phyloP scores from a whole-genome alignment of 345 rosid genomes.

The Diplotaxis tenuifolia region DNA sequence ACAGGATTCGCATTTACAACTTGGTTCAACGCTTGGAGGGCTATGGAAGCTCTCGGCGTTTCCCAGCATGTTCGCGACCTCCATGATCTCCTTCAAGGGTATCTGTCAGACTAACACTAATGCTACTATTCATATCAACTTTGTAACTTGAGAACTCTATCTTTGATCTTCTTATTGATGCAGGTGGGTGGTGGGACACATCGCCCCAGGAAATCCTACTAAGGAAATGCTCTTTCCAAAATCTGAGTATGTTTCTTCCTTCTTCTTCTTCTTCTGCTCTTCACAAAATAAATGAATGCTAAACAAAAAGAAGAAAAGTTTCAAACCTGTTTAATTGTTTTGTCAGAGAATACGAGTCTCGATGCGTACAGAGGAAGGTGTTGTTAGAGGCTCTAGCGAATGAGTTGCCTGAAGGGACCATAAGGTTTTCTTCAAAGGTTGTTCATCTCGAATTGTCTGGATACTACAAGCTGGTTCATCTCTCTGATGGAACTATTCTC shows the following conservation, averaged over 20 bases:
- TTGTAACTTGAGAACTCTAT: neutral
- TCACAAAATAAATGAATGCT: neutral
- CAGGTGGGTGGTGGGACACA: conserved; percentile 41
- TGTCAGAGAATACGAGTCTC: conserved; percentile 45
- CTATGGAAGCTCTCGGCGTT: conserved; percentile 61
- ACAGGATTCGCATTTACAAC: conserved; percentile 52
- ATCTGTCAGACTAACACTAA: neutral
- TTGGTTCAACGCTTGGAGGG: conserved; percentile 75
- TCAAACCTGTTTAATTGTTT: conserved; percentile 24
- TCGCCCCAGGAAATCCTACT: conserved; percentile 21
- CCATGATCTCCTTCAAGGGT: conserved; percentile 46
- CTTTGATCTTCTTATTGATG: conserved; percentile 12
- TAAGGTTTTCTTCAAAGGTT: conserved; percentile 64
- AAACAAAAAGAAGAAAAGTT: neutral
- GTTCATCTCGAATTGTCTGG: conserved; percentile 63
- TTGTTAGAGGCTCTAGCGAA: conserved; percentile 53
- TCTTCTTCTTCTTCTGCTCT: neutral
- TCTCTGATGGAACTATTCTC: conserved; percentile 55
- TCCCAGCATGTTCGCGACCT: conserved; percentile 46
- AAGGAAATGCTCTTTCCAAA: conserved; percentile 31
- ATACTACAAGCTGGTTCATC: conserved; percentile 49
- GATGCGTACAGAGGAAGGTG: conserved; percentile 53
- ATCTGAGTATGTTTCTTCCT: conserved; percentile 38
- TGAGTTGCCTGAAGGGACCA: conserved; percentile 58
- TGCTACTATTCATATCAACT: neutral